Conservation (phyloP, 2,329 filamentous ascomycete species). For the Reticulascus tulasneorum region DNA sequence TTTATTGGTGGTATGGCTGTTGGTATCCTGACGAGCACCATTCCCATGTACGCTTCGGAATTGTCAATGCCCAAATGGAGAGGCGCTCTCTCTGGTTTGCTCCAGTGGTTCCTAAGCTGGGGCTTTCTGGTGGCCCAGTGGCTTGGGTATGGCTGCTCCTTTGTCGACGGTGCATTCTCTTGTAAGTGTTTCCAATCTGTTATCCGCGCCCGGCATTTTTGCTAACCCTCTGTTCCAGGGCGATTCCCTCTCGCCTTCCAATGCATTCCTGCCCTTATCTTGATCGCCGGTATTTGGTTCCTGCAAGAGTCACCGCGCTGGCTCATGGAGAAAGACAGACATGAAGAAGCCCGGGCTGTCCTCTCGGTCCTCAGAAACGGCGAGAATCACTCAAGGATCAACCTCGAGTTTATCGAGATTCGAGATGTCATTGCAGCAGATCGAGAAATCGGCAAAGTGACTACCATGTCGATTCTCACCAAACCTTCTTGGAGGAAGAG, state of each 20-base stretch:
- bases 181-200: conserved; percentile 23
- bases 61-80: conserved; percentile 32
- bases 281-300: conserved; percentile 20
- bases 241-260: conserved; percentile 28
- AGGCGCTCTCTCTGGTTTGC: conserved; percentile 33
- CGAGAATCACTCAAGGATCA: conserved; percentile 26
- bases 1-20: conserved; percentile 45
- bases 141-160: conserved; percentile 27
- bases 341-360: conserved; percentile 26
- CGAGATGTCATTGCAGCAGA: conserved; percentile 32
- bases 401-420: conserved; percentile 37
- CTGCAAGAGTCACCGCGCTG: conserved; percentile 21
- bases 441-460: conserved; percentile 26
- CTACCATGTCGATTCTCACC: conserved; percentile 38
- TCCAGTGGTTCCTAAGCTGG: conserved; percentile 41
- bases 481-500: conserved; percentile 40
- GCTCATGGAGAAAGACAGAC: conserved; percentile 30
- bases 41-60: conserved; percentile 43
- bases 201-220: conserved; percentile 12
- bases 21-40: conserved; percentile 41
- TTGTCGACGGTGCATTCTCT: conserved; percentile 20
- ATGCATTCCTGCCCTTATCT: conserved; percentile 19
- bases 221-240: conserved; percentile 16
- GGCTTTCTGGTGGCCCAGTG: conserved; percentile 36
- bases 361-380: conserved; percentile 28